Evolutionary conservation across 139 green algal species (phyloP), one percentile per base, ranked within the genome.

Genomic region (Chlamydomonas sp.): DNA sequence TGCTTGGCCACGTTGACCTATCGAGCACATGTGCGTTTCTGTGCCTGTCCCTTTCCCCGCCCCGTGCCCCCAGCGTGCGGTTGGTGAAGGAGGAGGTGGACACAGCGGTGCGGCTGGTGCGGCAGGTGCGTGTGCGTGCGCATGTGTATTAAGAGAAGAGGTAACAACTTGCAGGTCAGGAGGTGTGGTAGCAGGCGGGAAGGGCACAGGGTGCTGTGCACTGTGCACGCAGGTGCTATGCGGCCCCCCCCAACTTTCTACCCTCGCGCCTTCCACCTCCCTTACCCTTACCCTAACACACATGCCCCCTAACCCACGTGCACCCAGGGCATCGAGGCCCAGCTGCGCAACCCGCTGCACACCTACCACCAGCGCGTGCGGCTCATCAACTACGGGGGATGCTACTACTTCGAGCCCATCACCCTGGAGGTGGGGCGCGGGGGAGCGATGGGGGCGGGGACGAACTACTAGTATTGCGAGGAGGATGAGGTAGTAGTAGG

Each of bases 331-430:
- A 91, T 98, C 14, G 90, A 92, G 75, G 93, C 92, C 2, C 90
- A 95, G 84, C 84, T 92, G 20, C 90, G 96, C 31, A 94, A 96
- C 85, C 96, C 96, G 9, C 58, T 93, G 58, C 85, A 90, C 63
- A 58, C 82, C 17, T 98, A 94, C 81, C 68, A 89, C 67, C 86
- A 94, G 31, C 87, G 91, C 18, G 91, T 96, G 68, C 85, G 91
- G 0, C 84, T 79, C 7, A 69, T 97, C 85, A 97, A 96, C 92
- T 98, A 98, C 85, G 95, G 93, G 14, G 76, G 89, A 63, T 97
- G 91, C 87, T 97, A 97, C 90, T 97, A 95, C 76, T 97, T 95
- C 73, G 86, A 92, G 79, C 92, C 93, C 4, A 59, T 96, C 71
- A 97, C 91, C 1, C 62, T 96, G 61, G 76, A 90, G 62, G 93